A percentile compares a stretch with the other conserved stretches of the same genome.
phyloP scores from a whole-genome alignment of 108 stramenopile species.

The Fistulifera pelliculosa region DNA sequence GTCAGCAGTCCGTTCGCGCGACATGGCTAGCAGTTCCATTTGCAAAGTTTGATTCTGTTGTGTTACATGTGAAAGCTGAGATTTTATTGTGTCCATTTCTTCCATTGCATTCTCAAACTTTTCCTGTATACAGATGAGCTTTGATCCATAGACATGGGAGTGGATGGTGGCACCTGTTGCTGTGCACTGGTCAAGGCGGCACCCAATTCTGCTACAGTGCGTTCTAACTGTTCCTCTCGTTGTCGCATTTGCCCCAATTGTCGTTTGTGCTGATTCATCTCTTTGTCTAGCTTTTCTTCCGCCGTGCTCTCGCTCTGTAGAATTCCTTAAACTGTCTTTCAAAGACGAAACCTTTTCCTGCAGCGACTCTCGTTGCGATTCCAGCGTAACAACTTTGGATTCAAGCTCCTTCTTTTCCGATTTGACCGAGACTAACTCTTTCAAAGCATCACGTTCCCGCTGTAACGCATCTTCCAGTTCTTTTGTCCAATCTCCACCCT shows the following conservation, averaged over 20 bases:
- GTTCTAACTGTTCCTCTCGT: conserved; percentile 74
- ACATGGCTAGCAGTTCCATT: conserved; percentile 52
- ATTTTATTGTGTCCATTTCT: conserved; percentile 39
- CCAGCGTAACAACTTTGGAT: conserved; percentile 29
- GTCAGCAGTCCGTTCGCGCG: conserved; percentile 61
- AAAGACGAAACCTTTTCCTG: conserved; percentile 49
- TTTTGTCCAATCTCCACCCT: conserved; percentile 63
- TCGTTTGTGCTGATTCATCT: conserved; percentile 53
- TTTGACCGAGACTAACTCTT: conserved; percentile 26
- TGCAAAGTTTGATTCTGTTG: conserved; percentile 48
- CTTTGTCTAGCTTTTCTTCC: conserved; percentile 64
- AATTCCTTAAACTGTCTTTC: conserved; percentile 34
- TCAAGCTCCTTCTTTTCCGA: conserved; percentile 39
- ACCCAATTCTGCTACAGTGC: conserved; percentile 64
- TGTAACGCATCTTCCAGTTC: conserved; percentile 59
- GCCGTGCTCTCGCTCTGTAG: conserved; percentile 53
- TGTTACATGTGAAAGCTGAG: conserved; percentile 36
- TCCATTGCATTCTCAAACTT: conserved; percentile 24
- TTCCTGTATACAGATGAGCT: conserved; percentile 13
- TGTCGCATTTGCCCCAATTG: conserved; percentile 54
- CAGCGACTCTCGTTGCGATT: conserved; percentile 33
- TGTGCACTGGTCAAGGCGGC: conserved; percentile 52
- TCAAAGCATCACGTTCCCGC: conserved; percentile 45
- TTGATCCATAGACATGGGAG: neutral
- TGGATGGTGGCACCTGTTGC: neutral